phyloP scores from a whole-genome alignment of 495 filamentous ascomycete species.

The Tuber microsphaerosporum region DNA sequence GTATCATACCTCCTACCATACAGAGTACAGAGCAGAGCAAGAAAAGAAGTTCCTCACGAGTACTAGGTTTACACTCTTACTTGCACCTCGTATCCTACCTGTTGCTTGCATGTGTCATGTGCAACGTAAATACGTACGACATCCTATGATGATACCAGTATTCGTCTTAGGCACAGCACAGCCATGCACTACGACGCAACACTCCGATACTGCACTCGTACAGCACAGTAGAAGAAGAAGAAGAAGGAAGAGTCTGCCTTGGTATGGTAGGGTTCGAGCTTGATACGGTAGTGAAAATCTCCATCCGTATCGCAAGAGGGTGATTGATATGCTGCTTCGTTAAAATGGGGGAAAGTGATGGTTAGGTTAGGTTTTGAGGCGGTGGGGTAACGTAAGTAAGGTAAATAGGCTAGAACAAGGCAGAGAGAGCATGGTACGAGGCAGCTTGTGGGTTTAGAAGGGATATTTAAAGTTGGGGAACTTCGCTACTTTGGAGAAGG shows the following conservation, averaged over 20 bases:
- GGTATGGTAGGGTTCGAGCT: background rate
- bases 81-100: background rate
- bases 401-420: background rate
- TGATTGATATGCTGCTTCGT: background rate
- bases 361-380: background rate
- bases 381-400: background rate
- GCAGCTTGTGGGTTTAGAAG: too few species aligned
- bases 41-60: background rate
- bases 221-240: too few species aligned
- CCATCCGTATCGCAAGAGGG: background rate
- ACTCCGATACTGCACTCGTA: conserved; percentile 4
- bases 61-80: background rate
- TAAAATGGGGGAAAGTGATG: background rate
- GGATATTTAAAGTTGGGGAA: background rate
- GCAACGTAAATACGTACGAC: background rate
- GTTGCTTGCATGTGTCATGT: background rate
- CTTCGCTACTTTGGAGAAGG: background rate
- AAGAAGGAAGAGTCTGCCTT: background rate
- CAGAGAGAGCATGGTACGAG: background rate
- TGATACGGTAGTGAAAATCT: background rate
- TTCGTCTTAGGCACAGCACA: conserved; percentile 1
- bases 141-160: conserved; percentile 5
- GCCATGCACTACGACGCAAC: background rate
- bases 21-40: too few species aligned
- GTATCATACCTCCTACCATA: too few species aligned